phyloP scores from a whole-genome alignment of 805 yeast genomes.

The Saccharomycopsis synnaedendra region DNA sequence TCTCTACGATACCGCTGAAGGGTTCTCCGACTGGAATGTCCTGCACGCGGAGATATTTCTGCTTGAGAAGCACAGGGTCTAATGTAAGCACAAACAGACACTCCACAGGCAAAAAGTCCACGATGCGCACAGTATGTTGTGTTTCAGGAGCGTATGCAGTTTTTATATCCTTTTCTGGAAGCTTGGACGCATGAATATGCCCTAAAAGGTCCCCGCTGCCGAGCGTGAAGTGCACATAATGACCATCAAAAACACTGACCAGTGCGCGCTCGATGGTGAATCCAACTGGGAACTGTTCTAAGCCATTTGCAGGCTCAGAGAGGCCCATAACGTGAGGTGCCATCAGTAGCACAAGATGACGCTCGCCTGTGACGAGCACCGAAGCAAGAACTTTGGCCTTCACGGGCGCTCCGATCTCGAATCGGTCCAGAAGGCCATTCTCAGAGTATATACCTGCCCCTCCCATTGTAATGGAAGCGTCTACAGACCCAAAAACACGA shows the following conservation, averaged over 20 bases:
- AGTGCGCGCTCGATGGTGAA: slow-evolving; percentile 47
- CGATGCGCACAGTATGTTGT: slow-evolving; percentile 62
- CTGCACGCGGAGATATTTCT: slow-evolving; percentile 51
- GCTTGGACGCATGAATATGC: slow-evolving; percentile 67
- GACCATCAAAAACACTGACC: slow-evolving; percentile 47
- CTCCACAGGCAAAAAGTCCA: slow-evolving; percentile 60
- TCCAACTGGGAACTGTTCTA: slow-evolving; percentile 75
- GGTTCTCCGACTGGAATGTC: slow-evolving; percentile 73
- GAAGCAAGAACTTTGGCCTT: slow-evolving; percentile 64
- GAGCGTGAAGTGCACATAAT: slow-evolving; percentile 44
- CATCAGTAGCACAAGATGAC: slow-evolving; percentile 52
- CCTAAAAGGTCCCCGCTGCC: slow-evolving; percentile 46
- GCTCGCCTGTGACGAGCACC: slow-evolving; percentile 37
- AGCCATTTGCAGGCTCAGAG: slow-evolving; percentile 25
- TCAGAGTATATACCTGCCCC: slow-evolving; percentile 42
- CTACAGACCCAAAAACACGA: slow-evolving; percentile 63
- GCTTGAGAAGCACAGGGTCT: slow-evolving; percentile 51
- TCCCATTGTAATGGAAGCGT: slow-evolving; percentile 57
- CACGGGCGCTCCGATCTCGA: slow-evolving; percentile 52
- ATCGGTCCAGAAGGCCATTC: slow-evolving; percentile 47
- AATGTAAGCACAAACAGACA: slow-evolving; percentile 55
- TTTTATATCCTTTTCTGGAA: slow-evolving; percentile 31
- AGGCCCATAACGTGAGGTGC: slow-evolving; percentile 36
- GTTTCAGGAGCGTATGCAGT: slow-evolving; percentile 52
- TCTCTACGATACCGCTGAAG: slow-evolving; percentile 45